These are phyloP conservation scores for Parmelia sp. DNA, from an alignment of 495 filamentous ascomycete species.

Conservation along the genomic window DNA sequence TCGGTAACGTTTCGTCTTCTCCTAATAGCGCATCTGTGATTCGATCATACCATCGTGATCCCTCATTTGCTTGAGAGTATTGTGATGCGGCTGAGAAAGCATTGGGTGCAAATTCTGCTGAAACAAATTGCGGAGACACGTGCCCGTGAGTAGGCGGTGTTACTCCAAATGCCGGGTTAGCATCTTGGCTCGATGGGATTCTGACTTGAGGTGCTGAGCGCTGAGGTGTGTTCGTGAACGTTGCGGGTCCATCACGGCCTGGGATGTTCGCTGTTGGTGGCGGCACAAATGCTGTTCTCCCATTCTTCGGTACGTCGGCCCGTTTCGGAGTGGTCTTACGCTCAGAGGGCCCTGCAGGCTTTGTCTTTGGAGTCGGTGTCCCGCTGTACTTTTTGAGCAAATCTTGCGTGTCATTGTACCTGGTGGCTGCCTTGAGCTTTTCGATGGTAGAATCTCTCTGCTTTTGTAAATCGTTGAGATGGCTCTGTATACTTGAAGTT, in stretches of 20 bases:
- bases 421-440: conserved; percentile 88
- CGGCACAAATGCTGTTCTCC: conserved; percentile 58
- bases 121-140: conserved; percentile 15
- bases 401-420: conserved; percentile 89
- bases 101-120: conserved; percentile 52
- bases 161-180: conserved; percentile 23
- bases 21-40: conserved; percentile 86
- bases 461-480: conserved; percentile 65
- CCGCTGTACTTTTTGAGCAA: conserved; percentile 91
- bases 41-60: conserved; percentile 85
- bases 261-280: conserved; percentile 86
- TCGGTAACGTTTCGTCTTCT: conserved; percentile 88
- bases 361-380: conserved; percentile 40
- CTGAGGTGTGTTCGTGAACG: conserved; percentile 26
- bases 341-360: conserved; percentile 27
- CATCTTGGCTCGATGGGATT: conserved; percentile 12
- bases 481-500: conserved; percentile 56
- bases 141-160: conserved; percentile 15
- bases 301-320: conserved; percentile 23
- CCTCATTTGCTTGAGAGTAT: conserved; percentile 41
- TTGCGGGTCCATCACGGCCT: conserved; percentile 17
- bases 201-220: conserved; percentile 11
- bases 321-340: conserved; percentile 24
- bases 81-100: conserved; percentile 45
- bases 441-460: conserved; percentile 84